phyloP scores from a whole-genome alignment of 2,329 filamentous ascomycete species.

The Calonectria montana region DNA sequence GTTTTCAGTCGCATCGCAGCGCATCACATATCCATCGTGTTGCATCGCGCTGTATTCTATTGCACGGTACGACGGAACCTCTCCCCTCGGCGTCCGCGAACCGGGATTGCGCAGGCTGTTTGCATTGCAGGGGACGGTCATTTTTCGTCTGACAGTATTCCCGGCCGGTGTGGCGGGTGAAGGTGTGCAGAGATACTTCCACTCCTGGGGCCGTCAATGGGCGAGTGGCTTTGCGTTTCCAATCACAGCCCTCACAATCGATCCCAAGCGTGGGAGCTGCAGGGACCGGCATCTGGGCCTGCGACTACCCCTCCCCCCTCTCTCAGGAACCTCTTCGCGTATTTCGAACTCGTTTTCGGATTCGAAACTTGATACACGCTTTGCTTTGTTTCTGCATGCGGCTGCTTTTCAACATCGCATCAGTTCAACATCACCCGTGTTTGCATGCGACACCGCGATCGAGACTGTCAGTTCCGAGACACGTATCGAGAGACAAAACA shows the following conservation, averaged over 20 bases:
- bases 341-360: conserved; percentile 27
- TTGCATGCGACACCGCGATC: background rate
- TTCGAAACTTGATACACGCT: conserved; percentile 5
- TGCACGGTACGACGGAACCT: background rate
- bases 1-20: background rate
- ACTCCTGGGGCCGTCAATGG: background rate
- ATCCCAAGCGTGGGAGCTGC: conserved; percentile 21
- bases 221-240: background rate
- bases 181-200: background rate
- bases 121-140: conserved; percentile 5
- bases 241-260: conserved; percentile 13
- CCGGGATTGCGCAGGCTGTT: conserved; percentile 6
- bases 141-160: conserved; percentile 20
- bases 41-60: background rate
- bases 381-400: conserved; percentile 11
- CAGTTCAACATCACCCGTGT: background rate
- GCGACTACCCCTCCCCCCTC: conserved; percentile 1
- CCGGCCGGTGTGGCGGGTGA: conserved; percentile 13
- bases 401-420: background rate
- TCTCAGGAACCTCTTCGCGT: conserved; percentile 12
- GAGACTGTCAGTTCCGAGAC: background rate
- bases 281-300: conserved; percentile 24
- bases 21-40: background rate
- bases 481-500: background rate
- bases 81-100: conserved; percentile 1